These are phyloP conservation scores for Penicillium digitatum DNA, from an alignment of 2,329 filamentous ascomycete species.

Conservation along the genomic window DNA sequence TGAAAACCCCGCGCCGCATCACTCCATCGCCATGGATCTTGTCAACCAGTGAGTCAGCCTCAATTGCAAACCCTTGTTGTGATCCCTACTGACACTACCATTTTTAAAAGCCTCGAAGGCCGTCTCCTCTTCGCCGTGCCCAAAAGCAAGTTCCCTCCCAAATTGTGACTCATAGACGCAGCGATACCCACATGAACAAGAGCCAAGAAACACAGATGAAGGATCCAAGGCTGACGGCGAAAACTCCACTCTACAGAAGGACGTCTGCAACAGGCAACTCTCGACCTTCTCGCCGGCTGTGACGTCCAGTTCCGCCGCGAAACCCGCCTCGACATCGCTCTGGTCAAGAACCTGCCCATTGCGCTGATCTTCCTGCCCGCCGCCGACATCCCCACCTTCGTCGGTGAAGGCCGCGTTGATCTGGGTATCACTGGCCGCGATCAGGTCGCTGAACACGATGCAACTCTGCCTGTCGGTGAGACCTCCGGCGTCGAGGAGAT, in stretches of 20 bases:
- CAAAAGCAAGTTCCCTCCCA: slow-evolving; percentile 67
- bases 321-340: slow-evolving; percentile 90
- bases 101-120: slow-evolving; percentile 69
- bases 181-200: slow-evolving; percentile 6
- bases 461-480: slow-evolving; percentile 41
- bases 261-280: slow-evolving; percentile 77
- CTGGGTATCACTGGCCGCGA: slow-evolving; percentile 93
- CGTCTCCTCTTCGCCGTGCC: slow-evolving; percentile 95
- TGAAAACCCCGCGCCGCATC: slow-evolving; percentile 21
- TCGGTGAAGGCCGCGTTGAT: slow-evolving; percentile 89
- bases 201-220: slow-evolving; percentile 1
- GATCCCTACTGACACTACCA: slow-evolving; percentile 21
- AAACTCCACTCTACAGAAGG: slow-evolving; percentile 62
- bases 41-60: slow-evolving; percentile 55
- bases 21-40: slow-evolving; percentile 52
- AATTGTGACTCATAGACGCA: slow-evolving; percentile 19
- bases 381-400: slow-evolving; percentile 94
- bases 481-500: slow-evolving; percentile 71
- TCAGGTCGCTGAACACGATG: slow-evolving; percentile 87
- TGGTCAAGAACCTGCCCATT: slow-evolving; percentile 94
- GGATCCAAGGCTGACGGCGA: slow-evolving; percentile 13
- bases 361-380: slow-evolving; percentile 96
- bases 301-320: slow-evolving; percentile 97
- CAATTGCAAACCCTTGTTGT: neutral
- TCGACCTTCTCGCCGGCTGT: slow-evolving; percentile 87